Evolutionary conservation across 306 rosid genomes (phyloP).

Genomic region (Ammopiptanthus mongolicus): DNA sequence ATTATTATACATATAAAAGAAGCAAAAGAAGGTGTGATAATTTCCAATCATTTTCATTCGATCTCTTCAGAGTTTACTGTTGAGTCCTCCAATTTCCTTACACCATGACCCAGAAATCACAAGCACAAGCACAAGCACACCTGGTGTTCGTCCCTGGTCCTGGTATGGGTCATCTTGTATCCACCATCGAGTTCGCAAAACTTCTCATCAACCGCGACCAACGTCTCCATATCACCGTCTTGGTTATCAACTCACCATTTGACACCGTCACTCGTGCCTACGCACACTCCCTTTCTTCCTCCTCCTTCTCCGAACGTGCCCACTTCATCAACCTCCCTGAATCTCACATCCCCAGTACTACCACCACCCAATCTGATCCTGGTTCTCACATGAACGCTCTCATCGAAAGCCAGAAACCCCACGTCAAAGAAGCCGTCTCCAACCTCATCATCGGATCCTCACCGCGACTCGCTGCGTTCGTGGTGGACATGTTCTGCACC

Average conservation of each 20-base stretch:
- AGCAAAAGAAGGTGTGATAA: too few relatives aligned
- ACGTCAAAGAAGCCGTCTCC: slow-evolving; percentile 22
- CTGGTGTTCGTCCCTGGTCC: slow-evolving; percentile 41
- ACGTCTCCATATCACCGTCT: slow-evolving; percentile 33
- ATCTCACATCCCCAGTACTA: not conserved
- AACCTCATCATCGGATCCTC: not conserved
- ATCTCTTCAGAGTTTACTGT: too few relatives aligned
- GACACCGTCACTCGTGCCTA: not conserved
- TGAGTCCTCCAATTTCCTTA: too few relatives aligned
- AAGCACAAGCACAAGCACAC: too few relatives aligned
- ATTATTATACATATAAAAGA: too few relatives aligned
- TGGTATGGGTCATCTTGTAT: slow-evolving; percentile 34
- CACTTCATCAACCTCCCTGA: slow-evolving; percentile 32
- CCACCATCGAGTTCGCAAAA: slow-evolving; percentile 46
- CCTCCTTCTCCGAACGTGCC: slow-evolving; percentile 8
- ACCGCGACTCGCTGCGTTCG: slow-evolving; percentile 38
- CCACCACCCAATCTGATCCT: not conserved
- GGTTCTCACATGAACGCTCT: not conserved
- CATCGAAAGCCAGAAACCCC: slow-evolving; percentile 20
- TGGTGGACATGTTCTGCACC: slow-evolving; percentile 59
- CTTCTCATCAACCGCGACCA: slow-evolving; percentile 35
- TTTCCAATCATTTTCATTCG: too few relatives aligned
- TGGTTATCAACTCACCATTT: slow-evolving; percentile 19
- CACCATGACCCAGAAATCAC: too few relatives aligned
- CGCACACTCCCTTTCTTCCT: not conserved